A percentile compares a stretch with the other conserved stretches of the same genome.
Evolutionary conservation across 352 stramenopile species (phyloP).

Genomic region (Phytophthora rubi): DNA sequence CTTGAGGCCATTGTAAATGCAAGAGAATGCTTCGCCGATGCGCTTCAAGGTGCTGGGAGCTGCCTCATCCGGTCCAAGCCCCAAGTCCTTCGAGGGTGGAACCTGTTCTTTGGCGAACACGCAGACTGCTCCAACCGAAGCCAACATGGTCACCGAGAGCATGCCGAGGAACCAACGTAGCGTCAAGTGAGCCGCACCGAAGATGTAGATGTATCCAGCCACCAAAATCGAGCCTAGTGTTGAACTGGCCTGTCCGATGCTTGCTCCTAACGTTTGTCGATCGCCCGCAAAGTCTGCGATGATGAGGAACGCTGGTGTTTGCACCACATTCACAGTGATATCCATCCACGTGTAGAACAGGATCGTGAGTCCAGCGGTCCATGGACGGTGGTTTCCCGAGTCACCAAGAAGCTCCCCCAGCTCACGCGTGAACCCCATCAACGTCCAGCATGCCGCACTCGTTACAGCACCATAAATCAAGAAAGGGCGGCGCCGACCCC

Average conservation of each 20-base stretch:
- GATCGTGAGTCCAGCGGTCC: conserved; percentile 65
- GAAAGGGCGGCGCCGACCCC: conserved; percentile 70
- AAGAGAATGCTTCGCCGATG: conserved; percentile 47
- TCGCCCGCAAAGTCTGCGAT: conserved; percentile 81
- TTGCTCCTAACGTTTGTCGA: conserved; percentile 65
- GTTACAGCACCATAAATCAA: conserved; percentile 67
- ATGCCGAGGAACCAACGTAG: conserved; percentile 75
- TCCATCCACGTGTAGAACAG: conserved; percentile 89
- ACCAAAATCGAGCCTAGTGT: conserved; percentile 71
- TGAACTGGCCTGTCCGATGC: conserved; percentile 69
- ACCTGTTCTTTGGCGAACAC: conserved; percentile 59
- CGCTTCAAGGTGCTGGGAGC: conserved; percentile 29
- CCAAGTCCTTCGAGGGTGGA: conserved; percentile 32
- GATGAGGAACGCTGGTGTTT: conserved; percentile 73
- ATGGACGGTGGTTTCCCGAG: conserved; percentile 45
- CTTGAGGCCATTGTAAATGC: conserved; percentile 54
- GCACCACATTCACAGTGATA: conserved; percentile 80
- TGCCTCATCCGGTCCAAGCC: conserved; percentile 22
- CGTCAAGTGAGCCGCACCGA: conserved; percentile 70
- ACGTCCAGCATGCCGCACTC: conserved; percentile 67
- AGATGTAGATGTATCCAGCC: conserved; percentile 75
- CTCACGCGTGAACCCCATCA: conserved; percentile 76
- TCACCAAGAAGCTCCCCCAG: conserved; percentile 72
- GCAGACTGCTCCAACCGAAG: conserved; percentile 60
- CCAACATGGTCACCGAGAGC: conserved; percentile 71